These are phyloP conservation scores for Anisodus tanguticus DNA, from an alignment of 257 asterid species.

Conservation along the genomic window DNA sequence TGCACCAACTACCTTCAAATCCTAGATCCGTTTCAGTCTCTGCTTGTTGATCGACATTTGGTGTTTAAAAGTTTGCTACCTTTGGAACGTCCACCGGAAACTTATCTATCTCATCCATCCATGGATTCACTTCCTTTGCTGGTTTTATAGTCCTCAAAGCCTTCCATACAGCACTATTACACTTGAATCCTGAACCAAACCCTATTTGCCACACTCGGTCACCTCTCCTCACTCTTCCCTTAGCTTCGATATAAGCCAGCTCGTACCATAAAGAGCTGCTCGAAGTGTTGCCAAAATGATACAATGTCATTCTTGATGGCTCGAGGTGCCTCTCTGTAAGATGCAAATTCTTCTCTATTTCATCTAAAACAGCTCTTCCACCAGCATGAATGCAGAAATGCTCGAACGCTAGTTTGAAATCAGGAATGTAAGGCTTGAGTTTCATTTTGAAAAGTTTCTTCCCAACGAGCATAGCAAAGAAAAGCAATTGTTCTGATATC, in stretches of 20 bases:
- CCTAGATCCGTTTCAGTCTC: neutral
- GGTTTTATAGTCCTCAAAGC: slow-evolving; percentile 45
- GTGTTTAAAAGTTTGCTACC: slow-evolving; percentile 38
- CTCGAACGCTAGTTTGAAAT: slow-evolving; percentile 49
- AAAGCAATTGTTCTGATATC: slow-evolving; percentile 46
- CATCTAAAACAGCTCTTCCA: slow-evolving; percentile 54
- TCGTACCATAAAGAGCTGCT: slow-evolving; percentile 55
- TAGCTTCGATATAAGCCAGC: slow-evolving; percentile 51
- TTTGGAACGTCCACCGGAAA: slow-evolving; percentile 49
- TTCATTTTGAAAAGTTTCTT: slow-evolving; percentile 47
- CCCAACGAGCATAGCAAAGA: slow-evolving; percentile 45
- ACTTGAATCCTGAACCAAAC: slow-evolving; percentile 53
- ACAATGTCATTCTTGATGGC: slow-evolving; percentile 53
- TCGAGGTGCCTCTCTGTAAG: slow-evolving; percentile 49
- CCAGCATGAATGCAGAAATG: slow-evolving; percentile 59
- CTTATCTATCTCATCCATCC: slow-evolving; percentile 46
- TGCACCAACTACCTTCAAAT: slow-evolving; percentile 12
- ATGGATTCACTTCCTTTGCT: slow-evolving; percentile 41
- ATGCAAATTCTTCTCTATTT: slow-evolving; percentile 49
- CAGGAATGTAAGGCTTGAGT: slow-evolving; percentile 48
- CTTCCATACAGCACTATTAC: slow-evolving; percentile 55
- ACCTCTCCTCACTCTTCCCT: slow-evolving; percentile 49
- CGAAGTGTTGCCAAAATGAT: slow-evolving; percentile 53
- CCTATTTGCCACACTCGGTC: slow-evolving; percentile 54
- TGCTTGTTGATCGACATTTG: neutral